Base-by-base conservation (phyloP, 345 rosid genomes). In the Melaleuca alternifolia region DNA sequence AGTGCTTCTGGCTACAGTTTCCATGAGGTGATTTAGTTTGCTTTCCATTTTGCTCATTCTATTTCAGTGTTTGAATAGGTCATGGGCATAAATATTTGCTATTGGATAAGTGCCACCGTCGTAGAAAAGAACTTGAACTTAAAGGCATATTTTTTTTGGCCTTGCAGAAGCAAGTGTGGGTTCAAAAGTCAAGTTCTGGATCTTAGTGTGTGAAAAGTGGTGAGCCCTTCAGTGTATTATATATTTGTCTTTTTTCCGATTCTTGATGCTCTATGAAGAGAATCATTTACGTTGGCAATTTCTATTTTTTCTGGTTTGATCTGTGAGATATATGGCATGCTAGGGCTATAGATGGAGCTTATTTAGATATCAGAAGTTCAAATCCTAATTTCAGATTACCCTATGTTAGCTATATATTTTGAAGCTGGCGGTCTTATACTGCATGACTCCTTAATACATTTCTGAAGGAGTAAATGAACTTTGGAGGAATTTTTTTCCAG, bases 121-220 rank as follows among this genome's bases (percentile, higher is more conserved):
- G 10, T 21, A 37, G 81, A 37, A 9, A 71, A 37, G 81, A 71
- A 37, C 26, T 33, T 12, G 24, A 26, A 88, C 59, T 37, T 76
- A 83, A 15, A n/a, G 83, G 44, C 11, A 62, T 33, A 82, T 85
- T 82, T 56, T 20, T 84, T 11, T n/a, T 88, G 53, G 75, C 54
- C 84, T 87, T 89, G 89, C 91, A 94, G 96, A 94, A 92, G 88
- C 94, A 90, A 89, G 91, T 94, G 12, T 94, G 96, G 96, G 96
- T 94, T 85, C 96, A 92, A 87, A 93, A 93, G 91, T 90, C 93
- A 28, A 87, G 91, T 88, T 91, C 92, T 26, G 94, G 92, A 84
- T 87, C 91, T 85, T 91, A 89, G 88, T 54, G 87, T 85, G 54
- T 71, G 33, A 56, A 87, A 86, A 87, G 24, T 85, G 92, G 94